Evolutionary conservation across 768 basidiomycete species (phyloP), one percentile per base, ranked within the genome.

Genomic region (Sutorius australiensis): DNA sequence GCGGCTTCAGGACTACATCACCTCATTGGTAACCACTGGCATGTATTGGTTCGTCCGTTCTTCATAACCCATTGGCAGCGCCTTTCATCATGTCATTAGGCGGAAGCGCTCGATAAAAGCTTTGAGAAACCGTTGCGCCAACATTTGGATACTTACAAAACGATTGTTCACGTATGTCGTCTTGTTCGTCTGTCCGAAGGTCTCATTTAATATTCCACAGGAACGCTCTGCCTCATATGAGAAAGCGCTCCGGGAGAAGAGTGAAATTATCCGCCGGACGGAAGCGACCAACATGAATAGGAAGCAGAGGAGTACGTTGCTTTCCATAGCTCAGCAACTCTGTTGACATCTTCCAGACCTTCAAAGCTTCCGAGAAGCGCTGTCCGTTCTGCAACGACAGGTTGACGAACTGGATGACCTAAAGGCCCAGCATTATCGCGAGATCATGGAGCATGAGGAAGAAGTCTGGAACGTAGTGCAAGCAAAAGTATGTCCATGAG

Each of bases 401-500:
- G 92, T 98, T 0, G 92, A 95, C 61, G 93, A 93, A 54, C 75
- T 97, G 3, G 94, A 98, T 69, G 82, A 82, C 49, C 74, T 98
- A 51, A 95, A 95, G 65, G 80, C 75, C 8, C 77, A 80, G 7
- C 92, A 98, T 72, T 95, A 98, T 63, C 81, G 86, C 57, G 86
- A 92, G 61, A 92, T 95, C 48, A 73, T 93, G 46, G 89, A 91
- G 53, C 93, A 94, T 60, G 94, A 97, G 72, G 92, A 95, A 60
- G 86, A 95, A 68, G 87, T 92, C n/a, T 98, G 95, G 95, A 84
- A 94, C 61, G 81, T 83, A 13, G 91, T 95, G 6, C 84, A 95
- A 66, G 82, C 78, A 57, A 95, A 95, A 77, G 88, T 89, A 58
- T 68, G 34, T 13, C 50, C 19, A 34, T 24, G 31, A n/a, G 28